phyloP scores from a whole-genome alignment of 108 stramenopile genomes.

The Cyclotella cryptica region DNA sequence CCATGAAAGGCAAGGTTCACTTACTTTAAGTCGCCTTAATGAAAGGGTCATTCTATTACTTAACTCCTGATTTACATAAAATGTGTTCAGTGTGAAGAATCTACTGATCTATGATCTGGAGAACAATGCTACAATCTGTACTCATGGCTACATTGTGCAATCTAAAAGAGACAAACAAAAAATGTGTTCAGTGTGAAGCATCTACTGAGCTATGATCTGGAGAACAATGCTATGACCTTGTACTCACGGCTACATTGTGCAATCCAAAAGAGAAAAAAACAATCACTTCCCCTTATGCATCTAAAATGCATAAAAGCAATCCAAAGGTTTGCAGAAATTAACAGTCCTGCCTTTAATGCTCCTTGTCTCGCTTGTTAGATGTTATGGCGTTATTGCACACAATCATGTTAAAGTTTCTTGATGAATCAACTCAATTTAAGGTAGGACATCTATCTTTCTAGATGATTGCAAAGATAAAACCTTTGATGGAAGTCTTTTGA shows the following conservation, averaged over 20 bases:
- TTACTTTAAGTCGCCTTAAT: conserved; percentile 29
- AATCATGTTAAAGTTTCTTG: conserved; percentile 28
- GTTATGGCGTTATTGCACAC: conserved; percentile 70
- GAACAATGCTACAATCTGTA: conserved; percentile 19
- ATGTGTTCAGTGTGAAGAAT: conserved; percentile 7
- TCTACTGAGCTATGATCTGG: conserved; percentile 8
- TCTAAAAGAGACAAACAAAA: neutral
- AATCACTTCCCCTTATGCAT: neutral
- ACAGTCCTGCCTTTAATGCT: conserved; percentile 76
- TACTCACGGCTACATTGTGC: conserved; percentile 34
- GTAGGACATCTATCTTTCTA: conserved; percentile 21
- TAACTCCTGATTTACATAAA: conserved; percentile 10
- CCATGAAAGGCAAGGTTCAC: neutral
- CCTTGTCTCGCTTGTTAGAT: conserved; percentile 65
- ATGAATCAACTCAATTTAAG: conserved; percentile 19
- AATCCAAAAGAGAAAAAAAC: neutral
- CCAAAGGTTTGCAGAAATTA: conserved; percentile 53
- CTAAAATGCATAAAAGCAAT: conserved; percentile 1
- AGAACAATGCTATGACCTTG: conserved; percentile 15
- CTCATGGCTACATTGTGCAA: conserved; percentile 33
- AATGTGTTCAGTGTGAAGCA: too few species aligned
- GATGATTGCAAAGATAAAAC: conserved; percentile 18
- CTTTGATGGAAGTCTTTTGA: neutral
- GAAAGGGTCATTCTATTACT: conserved; percentile 26
- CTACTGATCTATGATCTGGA: conserved; percentile 11